Conservation (phyloP, 352 stramenopile genomes). For the Phytophthora pluvialis region DNA sequence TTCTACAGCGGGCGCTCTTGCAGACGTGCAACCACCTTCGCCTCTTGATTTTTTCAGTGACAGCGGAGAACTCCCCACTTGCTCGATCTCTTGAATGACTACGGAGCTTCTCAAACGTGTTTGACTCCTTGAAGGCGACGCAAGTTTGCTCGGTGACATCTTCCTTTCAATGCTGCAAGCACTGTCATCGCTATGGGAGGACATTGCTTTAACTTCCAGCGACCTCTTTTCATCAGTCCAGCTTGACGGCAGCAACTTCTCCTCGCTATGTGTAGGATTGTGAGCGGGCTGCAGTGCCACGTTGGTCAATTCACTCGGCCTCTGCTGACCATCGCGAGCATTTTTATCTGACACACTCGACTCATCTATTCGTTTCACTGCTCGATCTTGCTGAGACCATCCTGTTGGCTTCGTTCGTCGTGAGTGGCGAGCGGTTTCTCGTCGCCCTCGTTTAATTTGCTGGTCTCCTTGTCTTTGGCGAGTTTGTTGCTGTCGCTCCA, state of each 20-base stretch:
- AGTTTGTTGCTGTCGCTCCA: slow-evolving; percentile 13
- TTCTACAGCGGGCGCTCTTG: not conserved
- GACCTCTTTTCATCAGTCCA: not conserved
- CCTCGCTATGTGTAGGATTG: not conserved
- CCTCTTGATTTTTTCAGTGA: not conserved
- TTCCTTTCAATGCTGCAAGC: not conserved
- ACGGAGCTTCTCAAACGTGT: not conserved
- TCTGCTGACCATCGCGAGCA: not conserved
- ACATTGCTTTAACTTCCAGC: not conserved
- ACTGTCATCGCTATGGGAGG: not conserved
- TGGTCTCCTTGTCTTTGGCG: not conserved
- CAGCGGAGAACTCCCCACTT: not conserved
- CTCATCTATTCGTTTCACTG: not conserved
- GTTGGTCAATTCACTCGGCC: not conserved
- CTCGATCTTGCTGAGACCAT: not conserved
- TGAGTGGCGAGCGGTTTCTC: not conserved
- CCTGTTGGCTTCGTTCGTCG: slow-evolving; percentile 7
- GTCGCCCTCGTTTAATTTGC: not conserved
- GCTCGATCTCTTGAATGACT: not conserved
- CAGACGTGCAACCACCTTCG: not conserved
- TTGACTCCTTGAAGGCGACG: not conserved
- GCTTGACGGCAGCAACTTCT: too few species aligned
- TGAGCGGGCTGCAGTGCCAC: not conserved
- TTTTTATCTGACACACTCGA: not conserved
- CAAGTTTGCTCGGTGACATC: not conserved